Percentiles rank a stretch among this genome's conserved stretches.
These are phyloP conservation scores for Cladosporium sp. DNA, from an alignment of 2,329 filamentous ascomycete genomes.

Conservation along the genomic window DNA sequence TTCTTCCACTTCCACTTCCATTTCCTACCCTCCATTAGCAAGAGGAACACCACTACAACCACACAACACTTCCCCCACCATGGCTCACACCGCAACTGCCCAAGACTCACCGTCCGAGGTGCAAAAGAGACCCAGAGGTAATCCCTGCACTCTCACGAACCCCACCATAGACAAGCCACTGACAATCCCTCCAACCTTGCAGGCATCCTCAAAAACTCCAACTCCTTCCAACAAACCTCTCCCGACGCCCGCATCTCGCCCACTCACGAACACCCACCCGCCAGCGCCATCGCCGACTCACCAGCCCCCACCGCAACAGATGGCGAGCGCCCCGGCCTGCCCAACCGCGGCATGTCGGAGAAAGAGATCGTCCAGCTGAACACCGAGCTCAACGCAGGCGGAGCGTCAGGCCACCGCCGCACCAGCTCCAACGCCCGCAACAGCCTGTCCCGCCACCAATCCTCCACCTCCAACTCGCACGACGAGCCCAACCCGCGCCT, in stretches of 20 bases:
- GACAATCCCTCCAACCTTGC: slow-evolving; percentile 10
- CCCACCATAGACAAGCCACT: slow-evolving; percentile 4
- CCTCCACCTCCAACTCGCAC: slow-evolving; percentile 41
- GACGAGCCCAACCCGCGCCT: slow-evolving; percentile 58
- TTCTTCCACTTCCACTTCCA: too few relatives aligned
- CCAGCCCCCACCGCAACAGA: slow-evolving; percentile 28
- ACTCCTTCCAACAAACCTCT: slow-evolving; percentile 57
- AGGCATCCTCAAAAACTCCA: slow-evolving; percentile 93
- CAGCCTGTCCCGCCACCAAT: slow-evolving; percentile 68
- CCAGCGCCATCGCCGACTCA: slow-evolving; percentile 7
- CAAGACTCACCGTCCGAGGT: slow-evolving; percentile 26
- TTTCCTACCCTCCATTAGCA: too few relatives aligned
- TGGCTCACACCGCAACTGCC: slow-evolving; percentile 26
- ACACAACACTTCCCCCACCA: slow-evolving; percentile 15
- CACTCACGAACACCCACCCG: slow-evolving; percentile 31
- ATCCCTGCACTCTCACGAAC: slow-evolving; percentile 7
- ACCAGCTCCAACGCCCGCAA: slow-evolving; percentile 72
- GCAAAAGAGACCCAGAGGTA: slow-evolving; percentile 43
- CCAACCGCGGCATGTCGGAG: slow-evolving; percentile 55
- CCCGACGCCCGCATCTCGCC: slow-evolving; percentile 42
- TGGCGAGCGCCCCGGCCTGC: slow-evolving; percentile 35
- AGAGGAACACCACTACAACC: too few relatives aligned
- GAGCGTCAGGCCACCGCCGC: slow-evolving; percentile 61
- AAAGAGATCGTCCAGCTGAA: slow-evolving; percentile 93
- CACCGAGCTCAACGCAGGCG: slow-evolving; percentile 86